Percentiles rank a stretch among this genome's conserved stretches.
phyloP scores from a whole-genome alignment of 768 basidiomycete genomes.

The Amanita thiersii region DNA sequence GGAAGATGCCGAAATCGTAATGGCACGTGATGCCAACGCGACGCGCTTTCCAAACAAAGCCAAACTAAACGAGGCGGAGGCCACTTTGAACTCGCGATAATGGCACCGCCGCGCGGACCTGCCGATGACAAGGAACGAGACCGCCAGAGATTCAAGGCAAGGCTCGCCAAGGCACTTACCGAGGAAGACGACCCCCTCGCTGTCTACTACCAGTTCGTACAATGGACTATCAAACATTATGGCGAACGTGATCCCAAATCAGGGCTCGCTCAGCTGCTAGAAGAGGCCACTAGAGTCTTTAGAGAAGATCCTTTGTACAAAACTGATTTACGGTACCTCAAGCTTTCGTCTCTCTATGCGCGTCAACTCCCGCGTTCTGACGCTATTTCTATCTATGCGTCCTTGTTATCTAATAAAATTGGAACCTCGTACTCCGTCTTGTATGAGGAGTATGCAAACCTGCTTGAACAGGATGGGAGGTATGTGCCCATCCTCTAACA shows the following conservation, averaged over 20 bases:
- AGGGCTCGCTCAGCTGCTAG: conserved; percentile 73
- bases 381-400: conserved; percentile 65
- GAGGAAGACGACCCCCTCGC: conserved; percentile 87
- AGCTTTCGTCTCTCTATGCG: conserved; percentile 87
- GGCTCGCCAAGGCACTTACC: conserved; percentile 43
- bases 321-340: conserved; percentile 84
- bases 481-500: conserved; percentile 28
- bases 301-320: conserved; percentile 78
- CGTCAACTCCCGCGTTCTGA: conserved; percentile 65
- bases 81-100: neutral
- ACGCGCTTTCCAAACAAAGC: conserved; percentile 7
- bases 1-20: neutral
- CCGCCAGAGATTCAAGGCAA: conserved; percentile 26
- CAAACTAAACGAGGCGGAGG: neutral
- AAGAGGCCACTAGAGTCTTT: conserved; percentile 78
- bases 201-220: conserved; percentile 78
- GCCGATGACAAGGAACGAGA: conserved; percentile 23
- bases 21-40: conserved; percentile 5
- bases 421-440: conserved; percentile 70
- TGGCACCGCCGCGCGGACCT: conserved; percentile 10
- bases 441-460: conserved; percentile 86
- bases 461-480: conserved; percentile 73
- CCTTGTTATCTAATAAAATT: conserved; percentile 64
- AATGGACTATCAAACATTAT: conserved; percentile 84
- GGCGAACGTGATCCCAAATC: conserved; percentile 59